Conservation (phyloP, 208 protist genomes). For the Jaenimonas drosophilae region DNA sequence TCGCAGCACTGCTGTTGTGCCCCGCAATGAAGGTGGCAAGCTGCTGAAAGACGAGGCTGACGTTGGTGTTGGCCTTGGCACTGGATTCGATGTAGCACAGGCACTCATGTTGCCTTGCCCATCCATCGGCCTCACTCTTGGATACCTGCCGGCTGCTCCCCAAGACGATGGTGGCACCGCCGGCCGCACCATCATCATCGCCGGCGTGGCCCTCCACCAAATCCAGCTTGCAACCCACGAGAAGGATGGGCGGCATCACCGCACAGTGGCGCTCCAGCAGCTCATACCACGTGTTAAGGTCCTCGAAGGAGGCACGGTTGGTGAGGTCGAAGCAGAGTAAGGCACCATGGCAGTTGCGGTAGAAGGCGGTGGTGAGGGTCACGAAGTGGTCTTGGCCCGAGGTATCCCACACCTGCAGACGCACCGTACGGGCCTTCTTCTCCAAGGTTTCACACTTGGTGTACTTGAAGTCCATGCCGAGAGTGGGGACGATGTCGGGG, state of each 20-base stretch:
- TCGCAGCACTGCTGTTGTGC: constrained; percentile 18
- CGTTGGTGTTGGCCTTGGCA: constrained; percentile 85
- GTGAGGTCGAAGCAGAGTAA: constrained; percentile 97
- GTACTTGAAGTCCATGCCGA: constrained; percentile 88
- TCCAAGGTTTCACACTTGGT: constrained; percentile 63
- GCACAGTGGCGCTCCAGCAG: constrained; percentile 50
- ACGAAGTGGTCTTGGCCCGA: constrained; percentile 86
- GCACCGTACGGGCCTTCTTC: constrained; percentile 52
- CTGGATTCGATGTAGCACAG: constrained; percentile 85
- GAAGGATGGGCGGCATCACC: constrained; percentile 53
- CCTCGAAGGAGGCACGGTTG: constrained; percentile 79
- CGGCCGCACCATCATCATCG: constrained; percentile 40
- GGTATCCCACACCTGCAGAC: constrained; percentile 88
- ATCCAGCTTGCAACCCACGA: constrained; percentile 85
- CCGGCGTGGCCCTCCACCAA: constrained; percentile 50
- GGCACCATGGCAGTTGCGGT: constrained; percentile 85
- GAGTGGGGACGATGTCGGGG: constrained; percentile 65
- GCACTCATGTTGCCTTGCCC: constrained; percentile 58
- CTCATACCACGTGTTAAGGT: constrained; percentile 80
- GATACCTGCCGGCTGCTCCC: constrained; percentile 66
- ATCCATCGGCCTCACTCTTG: constrained; percentile 75
- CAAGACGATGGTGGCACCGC: too few relatives aligned
- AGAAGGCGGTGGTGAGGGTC: constrained; percentile 88
- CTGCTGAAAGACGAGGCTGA: constrained; percentile 74
- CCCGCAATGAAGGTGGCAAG: constrained; percentile 62